Evolutionary conservation across 345 rosid species (phyloP).

Genomic region (Populus alba): DNA sequence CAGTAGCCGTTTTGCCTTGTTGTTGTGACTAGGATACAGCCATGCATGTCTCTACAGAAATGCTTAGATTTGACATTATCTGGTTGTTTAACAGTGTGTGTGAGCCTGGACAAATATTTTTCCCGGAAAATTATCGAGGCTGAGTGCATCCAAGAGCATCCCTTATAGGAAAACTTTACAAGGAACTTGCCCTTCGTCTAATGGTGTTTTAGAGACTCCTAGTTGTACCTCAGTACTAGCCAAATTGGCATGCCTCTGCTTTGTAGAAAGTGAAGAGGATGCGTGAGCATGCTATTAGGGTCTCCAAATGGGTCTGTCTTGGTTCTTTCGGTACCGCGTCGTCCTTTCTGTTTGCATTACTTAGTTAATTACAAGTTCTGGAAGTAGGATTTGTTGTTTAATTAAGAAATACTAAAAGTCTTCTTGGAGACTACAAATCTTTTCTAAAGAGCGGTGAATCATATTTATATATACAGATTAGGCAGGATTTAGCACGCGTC

Average conservation of each 20-base stretch:
- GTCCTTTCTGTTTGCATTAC: not conserved
- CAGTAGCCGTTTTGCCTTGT: not conserved
- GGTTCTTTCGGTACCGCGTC: not conserved
- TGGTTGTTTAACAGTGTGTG: not conserved
- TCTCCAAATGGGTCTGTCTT: not conserved
- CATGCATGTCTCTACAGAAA: not conserved
- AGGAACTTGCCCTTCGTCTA: constrained; percentile 1
- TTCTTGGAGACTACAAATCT: not conserved
- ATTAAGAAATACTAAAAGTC: not conserved
- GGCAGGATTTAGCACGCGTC: constrained; percentile 8
- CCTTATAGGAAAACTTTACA: not conserved
- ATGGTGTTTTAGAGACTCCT: not conserved
- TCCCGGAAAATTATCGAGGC: not conserved
- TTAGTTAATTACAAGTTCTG: not conserved
- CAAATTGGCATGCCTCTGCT: not conserved
- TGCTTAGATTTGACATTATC: constrained; percentile 1
- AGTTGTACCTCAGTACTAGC: not conserved
- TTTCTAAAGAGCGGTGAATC: not conserved
- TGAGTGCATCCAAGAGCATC: not conserved
- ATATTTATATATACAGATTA: not conserved
- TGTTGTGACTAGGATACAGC: not conserved
- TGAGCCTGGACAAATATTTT: not conserved
- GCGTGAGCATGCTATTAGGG: not conserved
- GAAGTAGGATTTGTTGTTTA: not conserved
- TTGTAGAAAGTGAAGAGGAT: not conserved